A percentile compares a stretch with the other conserved stretches of the same genome.
These are phyloP conservation scores for Dendrobium officinale DNA, from an alignment of 106 monocot species.

Conservation along the genomic window DNA sequence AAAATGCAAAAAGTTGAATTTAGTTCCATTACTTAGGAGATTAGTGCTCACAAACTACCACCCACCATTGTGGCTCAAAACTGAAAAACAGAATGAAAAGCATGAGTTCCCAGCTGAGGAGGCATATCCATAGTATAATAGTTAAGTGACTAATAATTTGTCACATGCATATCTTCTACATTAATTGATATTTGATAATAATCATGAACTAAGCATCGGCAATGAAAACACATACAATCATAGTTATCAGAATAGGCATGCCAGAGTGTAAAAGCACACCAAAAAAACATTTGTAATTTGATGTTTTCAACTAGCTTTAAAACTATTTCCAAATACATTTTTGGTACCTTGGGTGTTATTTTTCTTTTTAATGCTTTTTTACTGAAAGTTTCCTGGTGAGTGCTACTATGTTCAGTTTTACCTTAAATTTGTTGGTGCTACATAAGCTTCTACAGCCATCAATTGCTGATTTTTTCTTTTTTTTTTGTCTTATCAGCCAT, in stretches of 20 bases:
- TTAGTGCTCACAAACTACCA: background rate
- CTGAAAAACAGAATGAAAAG: background rate
- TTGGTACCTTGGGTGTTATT: background rate
- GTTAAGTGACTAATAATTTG: background rate
- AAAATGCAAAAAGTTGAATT: background rate
- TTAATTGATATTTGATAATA: background rate
- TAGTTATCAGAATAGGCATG: background rate
- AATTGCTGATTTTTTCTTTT: background rate
- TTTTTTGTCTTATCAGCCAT: conserved; percentile 45
- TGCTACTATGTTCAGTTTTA: background rate
- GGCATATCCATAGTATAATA: conserved; percentile 1
- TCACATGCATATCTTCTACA: background rate
- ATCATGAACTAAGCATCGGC: background rate
- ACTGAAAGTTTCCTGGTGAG: background rate
- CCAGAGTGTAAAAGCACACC: background rate
- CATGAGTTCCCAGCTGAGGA: background rate
- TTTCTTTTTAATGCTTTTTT: background rate
- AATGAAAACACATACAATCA: background rate
- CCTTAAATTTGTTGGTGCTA: background rate
- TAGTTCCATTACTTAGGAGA: background rate
- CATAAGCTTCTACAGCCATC: background rate
- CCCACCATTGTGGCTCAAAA: background rate
- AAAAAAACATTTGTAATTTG: background rate
- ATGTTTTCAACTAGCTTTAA: background rate
- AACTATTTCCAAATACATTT: background rate